A percentile compares a stretch with the other conserved stretches of the same genome.
phyloP scores from a whole-genome alignment of 2,329 filamentous ascomycete species.

The Pseudogymnoascus sp. region DNA sequence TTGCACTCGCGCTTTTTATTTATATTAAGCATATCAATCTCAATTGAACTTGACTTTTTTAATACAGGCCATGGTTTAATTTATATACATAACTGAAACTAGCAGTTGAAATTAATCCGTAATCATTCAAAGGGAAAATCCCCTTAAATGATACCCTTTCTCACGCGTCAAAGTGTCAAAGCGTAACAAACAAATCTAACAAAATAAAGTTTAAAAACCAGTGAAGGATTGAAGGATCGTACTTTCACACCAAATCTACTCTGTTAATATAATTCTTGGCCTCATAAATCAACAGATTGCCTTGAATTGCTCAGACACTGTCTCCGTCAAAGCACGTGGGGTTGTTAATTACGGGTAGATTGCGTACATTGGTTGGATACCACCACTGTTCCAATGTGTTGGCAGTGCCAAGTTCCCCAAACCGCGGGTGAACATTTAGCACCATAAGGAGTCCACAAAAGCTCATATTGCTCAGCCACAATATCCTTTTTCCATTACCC shows the following conservation, averaged over 20 bases:
- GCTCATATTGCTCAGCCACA: constrained; percentile 5
- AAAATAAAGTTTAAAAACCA: not conserved
- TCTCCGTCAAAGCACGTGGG: not conserved
- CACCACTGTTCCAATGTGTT: not conserved
- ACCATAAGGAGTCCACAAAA: not conserved
- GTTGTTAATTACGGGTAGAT: not conserved
- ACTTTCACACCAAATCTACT: not conserved
- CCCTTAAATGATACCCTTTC: not conserved
- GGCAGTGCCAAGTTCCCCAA: constrained; percentile 7
- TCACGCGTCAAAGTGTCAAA: not conserved
- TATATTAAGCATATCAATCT: not conserved
- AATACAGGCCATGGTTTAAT: not conserved
- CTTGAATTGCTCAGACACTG: not conserved
- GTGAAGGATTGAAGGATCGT: not conserved
- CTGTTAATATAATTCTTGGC: not conserved
- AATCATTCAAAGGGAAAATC: not conserved
- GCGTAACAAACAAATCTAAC: not conserved
- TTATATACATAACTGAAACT: not conserved
- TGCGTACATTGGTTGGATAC: not conserved
- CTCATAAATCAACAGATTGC: not conserved
- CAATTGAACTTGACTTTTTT: not conserved
- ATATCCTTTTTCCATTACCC: not conserved
- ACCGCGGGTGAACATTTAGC: not conserved
- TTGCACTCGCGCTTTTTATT: not conserved
- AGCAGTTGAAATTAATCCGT: not conserved